A percentile compares a stretch with the other conserved stretches of the same genome.
Evolutionary conservation across 495 filamentous ascomycete genomes (phyloP).

Genomic region (Aspergillus baeticus): DNA sequence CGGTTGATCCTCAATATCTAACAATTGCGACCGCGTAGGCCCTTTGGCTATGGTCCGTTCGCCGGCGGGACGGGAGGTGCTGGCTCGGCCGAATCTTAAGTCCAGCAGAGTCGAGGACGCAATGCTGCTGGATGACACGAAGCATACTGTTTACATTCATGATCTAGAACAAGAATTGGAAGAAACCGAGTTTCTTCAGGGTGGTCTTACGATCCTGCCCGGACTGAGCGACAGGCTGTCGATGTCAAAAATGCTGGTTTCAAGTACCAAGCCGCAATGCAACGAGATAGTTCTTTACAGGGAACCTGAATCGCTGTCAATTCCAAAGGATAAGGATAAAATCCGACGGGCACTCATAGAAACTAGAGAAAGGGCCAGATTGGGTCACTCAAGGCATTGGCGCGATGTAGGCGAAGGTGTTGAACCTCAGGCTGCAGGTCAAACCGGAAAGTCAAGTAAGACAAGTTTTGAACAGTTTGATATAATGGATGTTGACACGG

Average conservation of each 20-base stretch:
- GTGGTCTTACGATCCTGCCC: constrained; percentile 70
- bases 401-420: neutral
- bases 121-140: constrained; percentile 89
- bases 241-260: constrained; percentile 66
- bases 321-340: constrained; percentile 71
- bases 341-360: constrained; percentile 87
- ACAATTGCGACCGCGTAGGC: neutral
- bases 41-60: constrained; percentile 16
- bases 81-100: constrained; percentile 47
- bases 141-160: constrained; percentile 84
- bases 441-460: neutral
- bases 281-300: constrained; percentile 57
- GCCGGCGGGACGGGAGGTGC: constrained; percentile 25
- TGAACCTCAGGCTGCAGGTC: neutral
- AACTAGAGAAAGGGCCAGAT: constrained; percentile 60
- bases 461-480: neutral
- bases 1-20: neutral
- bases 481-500: constrained; percentile 17
- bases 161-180: constrained; percentile 85
- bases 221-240: constrained; percentile 79
- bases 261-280: constrained; percentile 39
- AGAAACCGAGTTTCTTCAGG: constrained; percentile 53
- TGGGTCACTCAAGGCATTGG: neutral
- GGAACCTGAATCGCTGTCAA: constrained; percentile 70
- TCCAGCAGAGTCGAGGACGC: constrained; percentile 39